Conservation (phyloP, 2,329 filamentous ascomycete species). For the Pyrenophora seminiperda region DNA sequence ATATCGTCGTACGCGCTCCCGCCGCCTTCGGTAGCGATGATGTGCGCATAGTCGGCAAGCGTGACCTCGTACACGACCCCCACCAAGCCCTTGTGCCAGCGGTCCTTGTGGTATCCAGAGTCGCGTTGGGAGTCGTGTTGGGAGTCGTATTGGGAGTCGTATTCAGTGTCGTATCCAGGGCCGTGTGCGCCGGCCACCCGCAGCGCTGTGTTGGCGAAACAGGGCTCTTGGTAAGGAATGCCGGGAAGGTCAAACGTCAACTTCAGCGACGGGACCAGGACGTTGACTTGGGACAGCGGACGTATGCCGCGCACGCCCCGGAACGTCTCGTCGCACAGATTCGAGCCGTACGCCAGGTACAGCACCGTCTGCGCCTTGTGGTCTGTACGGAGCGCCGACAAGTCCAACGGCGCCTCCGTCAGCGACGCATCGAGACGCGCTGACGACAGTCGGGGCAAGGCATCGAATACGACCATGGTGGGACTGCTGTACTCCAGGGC, state of each 20-base stretch:
- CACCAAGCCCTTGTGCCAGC: conserved; percentile 81
- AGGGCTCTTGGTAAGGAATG: conserved; percentile 85
- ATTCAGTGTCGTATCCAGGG: too few relatives aligned
- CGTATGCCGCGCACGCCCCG: conserved; percentile 76
- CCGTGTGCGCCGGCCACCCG: conserved; percentile 50
- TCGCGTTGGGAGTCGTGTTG: too few relatives aligned
- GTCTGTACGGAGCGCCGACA: conserved; percentile 13
- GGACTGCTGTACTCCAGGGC: too few relatives aligned
- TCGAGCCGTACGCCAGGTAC: conserved; percentile 80
- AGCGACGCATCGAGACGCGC: conserved; percentile 43
- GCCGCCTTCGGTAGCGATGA: conserved; percentile 89
- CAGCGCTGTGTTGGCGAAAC: conserved; percentile 80
- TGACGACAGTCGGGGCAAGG: conserved; percentile 29
- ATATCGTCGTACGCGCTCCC: conserved; percentile 85
- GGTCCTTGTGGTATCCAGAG: conserved; percentile 63
- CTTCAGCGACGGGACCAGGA: conserved; percentile 76
- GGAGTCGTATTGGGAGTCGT: too few relatives aligned
- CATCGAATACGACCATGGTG: conserved; percentile 18
- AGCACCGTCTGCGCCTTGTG: conserved; percentile 46
- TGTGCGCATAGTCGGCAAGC: conserved; percentile 76
- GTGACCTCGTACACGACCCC: conserved; percentile 97
- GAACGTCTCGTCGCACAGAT: conserved; percentile 81
- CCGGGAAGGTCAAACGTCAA: conserved; percentile 87
- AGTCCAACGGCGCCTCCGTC: conserved; percentile 33
- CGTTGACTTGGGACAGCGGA: conserved; percentile 80